Base-by-base conservation (phyloP, 805 yeast species). In the Kazachstania viticola region DNA sequence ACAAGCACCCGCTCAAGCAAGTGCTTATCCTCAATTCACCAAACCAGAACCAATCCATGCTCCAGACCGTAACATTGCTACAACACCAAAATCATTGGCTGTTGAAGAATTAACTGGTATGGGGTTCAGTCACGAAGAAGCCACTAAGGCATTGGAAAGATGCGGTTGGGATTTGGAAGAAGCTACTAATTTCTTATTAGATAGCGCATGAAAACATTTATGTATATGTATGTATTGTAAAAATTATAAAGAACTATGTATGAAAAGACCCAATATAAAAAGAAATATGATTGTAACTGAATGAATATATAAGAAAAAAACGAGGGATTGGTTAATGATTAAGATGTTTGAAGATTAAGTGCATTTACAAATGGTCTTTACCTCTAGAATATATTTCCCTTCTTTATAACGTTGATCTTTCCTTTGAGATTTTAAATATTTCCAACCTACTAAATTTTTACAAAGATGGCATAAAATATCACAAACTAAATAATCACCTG, bases 131-230 rank as follows among this genome's bases (percentile, higher is more conserved):
- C 67, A 69, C 40, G 62, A 64, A 0, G 76, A 74, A 32, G 84
- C 88, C 1, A 45, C 68, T 5, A 66, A 63, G 9, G 95, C 96
- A 5, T 63, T 87, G 34, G 65, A 72, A 44, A 66, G 61, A 48
- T 75, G 77, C 42, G 64, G 73, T 36, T 81, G 88, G 82, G 72
- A 80, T 48, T 57, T 85, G 34, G 85, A 78, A 41, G 76, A 76
- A 34, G 95, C 97, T n/a, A 81, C 95, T 1, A 87, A 87, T 52
- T 75, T 65, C 48, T 62, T 87, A 41, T 61, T 85, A 41, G 96
- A 85, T 49, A 65, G 73, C 38, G 81, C 83, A 19, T 19, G 11
- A 19, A n/a, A n/a, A n/a, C n/a, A n/a, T n/a, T n/a, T n/a, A n/a
- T n/a, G n/a, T n/a, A n/a, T n/a, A n/a, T n/a, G n/a, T n/a, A n/a